Percentiles rank a stretch among this genome's conserved stretches.
Evolutionary conservation across 116 monocot species (phyloP).

Genomic region (Papilionanthe hybrid): DNA sequence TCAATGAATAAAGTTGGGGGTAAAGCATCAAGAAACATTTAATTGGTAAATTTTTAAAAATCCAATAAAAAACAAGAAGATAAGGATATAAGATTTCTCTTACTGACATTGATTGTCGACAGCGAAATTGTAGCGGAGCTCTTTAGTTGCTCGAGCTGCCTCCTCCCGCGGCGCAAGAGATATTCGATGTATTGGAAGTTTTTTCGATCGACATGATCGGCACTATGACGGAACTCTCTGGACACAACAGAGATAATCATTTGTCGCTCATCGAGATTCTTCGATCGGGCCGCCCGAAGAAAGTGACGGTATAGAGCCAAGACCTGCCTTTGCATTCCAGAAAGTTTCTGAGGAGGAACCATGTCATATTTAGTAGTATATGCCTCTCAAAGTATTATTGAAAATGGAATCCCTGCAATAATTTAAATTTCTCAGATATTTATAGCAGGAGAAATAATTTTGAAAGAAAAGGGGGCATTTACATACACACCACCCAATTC

Average conservation of each 20-base stretch:
- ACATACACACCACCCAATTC: no score
- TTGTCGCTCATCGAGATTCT: slow-evolving; percentile 55
- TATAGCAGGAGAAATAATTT: neutral
- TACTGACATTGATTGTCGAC: slow-evolving; percentile 32
- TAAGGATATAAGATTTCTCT: neutral
- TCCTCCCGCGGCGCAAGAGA: slow-evolving; percentile 73
- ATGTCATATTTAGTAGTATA: slow-evolving; percentile 23
- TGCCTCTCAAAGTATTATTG: neutral
- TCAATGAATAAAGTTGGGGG: no score
- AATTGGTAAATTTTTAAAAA: neutral
- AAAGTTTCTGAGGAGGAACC: slow-evolving; percentile 47
- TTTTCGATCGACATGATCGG: slow-evolving; percentile 60
- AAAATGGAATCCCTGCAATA: slow-evolving; percentile 4
- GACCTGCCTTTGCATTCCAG: slow-evolving; percentile 89
- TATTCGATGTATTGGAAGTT: slow-evolving; percentile 83
- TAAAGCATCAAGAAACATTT: no score
- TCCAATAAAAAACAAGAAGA: neutral
- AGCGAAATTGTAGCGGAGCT: slow-evolving; percentile 54
- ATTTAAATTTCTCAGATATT: neutral
- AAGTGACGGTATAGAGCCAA: slow-evolving; percentile 67
- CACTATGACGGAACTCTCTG: slow-evolving; percentile 63
- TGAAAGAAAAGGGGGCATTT: no score
- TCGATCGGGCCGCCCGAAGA: slow-evolving; percentile 66
- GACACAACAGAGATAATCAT: slow-evolving; percentile 66
- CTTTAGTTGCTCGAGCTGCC: slow-evolving; percentile 89